Base-by-base conservation (phyloP, 2,329 filamentous ascomycete species). In the Sclerotinia sclerotiorum region DNA sequence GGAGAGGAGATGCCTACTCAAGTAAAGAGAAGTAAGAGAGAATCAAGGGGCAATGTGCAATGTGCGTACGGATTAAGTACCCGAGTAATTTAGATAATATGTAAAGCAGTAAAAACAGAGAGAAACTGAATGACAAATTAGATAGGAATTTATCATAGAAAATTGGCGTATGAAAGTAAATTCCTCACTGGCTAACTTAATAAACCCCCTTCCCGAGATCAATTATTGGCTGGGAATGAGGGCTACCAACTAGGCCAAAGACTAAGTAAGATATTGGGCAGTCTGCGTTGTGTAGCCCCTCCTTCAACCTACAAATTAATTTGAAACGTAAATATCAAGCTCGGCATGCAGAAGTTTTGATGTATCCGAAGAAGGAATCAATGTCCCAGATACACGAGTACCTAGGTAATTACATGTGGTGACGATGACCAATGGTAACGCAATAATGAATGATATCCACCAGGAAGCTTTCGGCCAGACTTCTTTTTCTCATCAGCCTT, bases 171-270 rank as follows among this genome's bases (percentile, higher is more conserved):
- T 42, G 56, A 27, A 62, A 24, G 44, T 27, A 27, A 27, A 63
- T 63, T 63, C 60, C 60, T 63, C 60, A 24, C 46, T 62, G 60
- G 58, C 44, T 42, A 42, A 42, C 39, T 35, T 35, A 35, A 35
- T 46, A 61, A 21, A 61, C 35, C 19, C 27, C 58, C 58, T 27
- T 61, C 44, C 27, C 29, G 58, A 35, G 44, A 29, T 49, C 58
- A 49, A 62, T 62, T 24, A 62, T 62, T 62, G 58, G 58, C 58
- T 62, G 58, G 32, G 57, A 32, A 32, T 32, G 15, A 48, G 19
- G 29, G 57, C 13, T 24, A 21, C 39, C 39, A 42, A 42, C n/a
- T 24, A n/a, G 44, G 46, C 29, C 44, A 24, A 49, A 19, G 24
- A 13, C 42, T 35, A 35, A 35, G 8, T 29, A 39, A 42, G 39